Evolutionary conservation across 2,329 filamentous ascomycete genomes (phyloP), one percentile per base, ranked within the genome.

Genomic region (Rutstroemia sp.): DNA sequence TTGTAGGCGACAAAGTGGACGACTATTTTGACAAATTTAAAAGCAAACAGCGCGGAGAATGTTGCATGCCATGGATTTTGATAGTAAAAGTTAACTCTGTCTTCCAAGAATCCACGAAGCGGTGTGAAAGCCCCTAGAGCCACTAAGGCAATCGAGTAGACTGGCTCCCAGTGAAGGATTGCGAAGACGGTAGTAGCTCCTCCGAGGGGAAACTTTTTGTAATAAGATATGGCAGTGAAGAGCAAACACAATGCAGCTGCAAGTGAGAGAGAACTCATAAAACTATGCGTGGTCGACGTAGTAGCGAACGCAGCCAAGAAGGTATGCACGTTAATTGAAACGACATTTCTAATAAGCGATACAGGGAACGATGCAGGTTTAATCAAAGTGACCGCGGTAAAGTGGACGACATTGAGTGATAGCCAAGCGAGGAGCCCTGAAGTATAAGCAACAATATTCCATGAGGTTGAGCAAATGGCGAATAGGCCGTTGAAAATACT

Each of bases 1-100:
- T 50, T 54, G 47, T 60, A 65, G 1, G 63, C 62, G 5, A 60
- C 34, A 4, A 58, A 47, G 45, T 65, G 58, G 16, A 64, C 57
- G 21, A 59, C 16, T 21, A 63, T 25, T 46, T 65, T 65, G 37
- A 61, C 8, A 21, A 58, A 57, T 51, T 65, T 65, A 54, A 63
- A 63, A 17, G 52, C 10, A 7, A 58, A 34, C 10, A 65, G 57
- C 19, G 54, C 48, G 3, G 48, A 5, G 37, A 60, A 63, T 16
- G 45, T 37, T 37, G 53, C 53, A 5, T 25, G 44, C 53, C 53
- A 55, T 10, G 46, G 46, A 10, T 21, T 44, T 23, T 19, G 17
- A 3, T 3, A 2, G 27, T 14, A n/a, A 23, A 50, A 2, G 25
- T 5, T 8, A 4, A 6, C 3, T 42, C 14, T 17, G 25, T 50